phyloP scores from a whole-genome alignment of 2,329 filamentous ascomycete species.

The Neobulgaria alba region DNA sequence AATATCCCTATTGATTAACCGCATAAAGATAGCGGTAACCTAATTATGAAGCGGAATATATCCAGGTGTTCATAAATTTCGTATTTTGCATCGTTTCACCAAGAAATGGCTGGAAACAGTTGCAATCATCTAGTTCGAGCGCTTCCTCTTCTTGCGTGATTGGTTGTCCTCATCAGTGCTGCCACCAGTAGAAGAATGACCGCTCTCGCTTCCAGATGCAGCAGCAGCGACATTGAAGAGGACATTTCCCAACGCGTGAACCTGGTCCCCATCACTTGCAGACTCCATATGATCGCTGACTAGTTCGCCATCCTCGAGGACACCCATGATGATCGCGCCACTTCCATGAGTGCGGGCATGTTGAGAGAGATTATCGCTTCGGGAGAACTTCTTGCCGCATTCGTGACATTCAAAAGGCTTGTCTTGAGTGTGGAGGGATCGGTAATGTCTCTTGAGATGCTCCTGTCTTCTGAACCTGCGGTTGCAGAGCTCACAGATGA shows the following conservation, averaged over 20 bases:
- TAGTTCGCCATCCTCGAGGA: conserved; percentile 64
- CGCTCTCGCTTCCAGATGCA: conserved; percentile 56
- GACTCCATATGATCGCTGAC: conserved; percentile 35
- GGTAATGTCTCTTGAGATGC: conserved; percentile 96
- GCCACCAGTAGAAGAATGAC: conserved; percentile 45
- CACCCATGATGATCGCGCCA: conserved; percentile 83
- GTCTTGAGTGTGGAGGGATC: conserved; percentile 94
- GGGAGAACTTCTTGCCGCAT: conserved; percentile 98
- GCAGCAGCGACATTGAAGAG: conserved; percentile 75
- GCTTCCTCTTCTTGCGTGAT: conserved; percentile 71
- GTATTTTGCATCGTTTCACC: conserved; percentile 13
- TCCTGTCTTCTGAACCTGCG: conserved; percentile 97
- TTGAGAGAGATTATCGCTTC: conserved; percentile 94
- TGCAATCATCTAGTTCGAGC: conserved; percentile 47
- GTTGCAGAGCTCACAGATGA: conserved; percentile 92
- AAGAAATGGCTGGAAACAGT: too few relatives aligned
- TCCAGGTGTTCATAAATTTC: conserved; percentile 24
- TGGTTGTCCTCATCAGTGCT: conserved; percentile 36
- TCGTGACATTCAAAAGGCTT: conserved; percentile 98
- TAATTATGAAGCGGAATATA: conserved; percentile 22
- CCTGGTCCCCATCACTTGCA: conserved; percentile 47
- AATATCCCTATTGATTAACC: conserved; percentile 22
- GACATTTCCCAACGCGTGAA: conserved; percentile 61
- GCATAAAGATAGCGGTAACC: conserved; percentile 19
- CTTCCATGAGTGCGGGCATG: conserved; percentile 90